Evolutionary conservation across 306 rosid genomes (phyloP).

Genomic region (Hippophae tibetana): DNA sequence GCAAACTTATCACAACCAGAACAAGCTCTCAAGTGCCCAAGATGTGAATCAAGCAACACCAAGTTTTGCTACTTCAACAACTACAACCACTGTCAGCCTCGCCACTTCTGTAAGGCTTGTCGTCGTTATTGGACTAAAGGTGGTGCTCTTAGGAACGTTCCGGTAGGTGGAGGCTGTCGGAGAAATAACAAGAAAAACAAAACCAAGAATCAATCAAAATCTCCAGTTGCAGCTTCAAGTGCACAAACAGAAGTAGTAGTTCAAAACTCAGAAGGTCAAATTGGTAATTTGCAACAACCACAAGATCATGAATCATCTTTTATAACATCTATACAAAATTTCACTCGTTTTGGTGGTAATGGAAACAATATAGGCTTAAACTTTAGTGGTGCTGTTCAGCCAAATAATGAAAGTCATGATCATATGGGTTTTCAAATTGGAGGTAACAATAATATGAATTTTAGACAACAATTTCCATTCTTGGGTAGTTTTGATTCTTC

Average conservation of each 20-base stretch:
- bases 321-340: slow-evolving; percentile 57
- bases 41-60: slow-evolving; percentile 83
- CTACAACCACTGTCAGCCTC: slow-evolving; percentile 76
- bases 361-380: slow-evolving; percentile 47
- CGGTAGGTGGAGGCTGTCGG: slow-evolving; percentile 91
- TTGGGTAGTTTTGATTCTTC: slow-evolving; percentile 42
- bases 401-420: slow-evolving; percentile 14
- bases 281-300: slow-evolving; percentile 34
- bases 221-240: slow-evolving; percentile 32
- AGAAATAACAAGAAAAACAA: slow-evolving; percentile 71
- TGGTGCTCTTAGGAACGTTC: slow-evolving; percentile 78
- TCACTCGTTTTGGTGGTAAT: slow-evolving; percentile 40
- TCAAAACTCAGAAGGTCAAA: slow-evolving; percentile 19
- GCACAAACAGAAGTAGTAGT: slow-evolving; percentile 21
- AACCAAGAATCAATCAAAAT: slow-evolving; percentile 44
- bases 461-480: slow-evolving; percentile 51
- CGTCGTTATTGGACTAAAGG: slow-evolving; percentile 93
- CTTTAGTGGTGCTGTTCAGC: slow-evolving; percentile 37
- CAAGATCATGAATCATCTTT: slow-evolving; percentile 38
- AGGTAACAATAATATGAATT: not conserved
- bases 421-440: slow-evolving; percentile 54
- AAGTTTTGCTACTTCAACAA: slow-evolving; percentile 90
- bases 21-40: slow-evolving; percentile 75
- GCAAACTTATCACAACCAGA: slow-evolving; percentile 78
- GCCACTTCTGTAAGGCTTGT: slow-evolving; percentile 92